Percentiles rank a stretch among this genome's conserved stretches.
Conservation (phyloP, 2,329 filamentous ascomycete species). For the Xylaria sp. region DNA sequence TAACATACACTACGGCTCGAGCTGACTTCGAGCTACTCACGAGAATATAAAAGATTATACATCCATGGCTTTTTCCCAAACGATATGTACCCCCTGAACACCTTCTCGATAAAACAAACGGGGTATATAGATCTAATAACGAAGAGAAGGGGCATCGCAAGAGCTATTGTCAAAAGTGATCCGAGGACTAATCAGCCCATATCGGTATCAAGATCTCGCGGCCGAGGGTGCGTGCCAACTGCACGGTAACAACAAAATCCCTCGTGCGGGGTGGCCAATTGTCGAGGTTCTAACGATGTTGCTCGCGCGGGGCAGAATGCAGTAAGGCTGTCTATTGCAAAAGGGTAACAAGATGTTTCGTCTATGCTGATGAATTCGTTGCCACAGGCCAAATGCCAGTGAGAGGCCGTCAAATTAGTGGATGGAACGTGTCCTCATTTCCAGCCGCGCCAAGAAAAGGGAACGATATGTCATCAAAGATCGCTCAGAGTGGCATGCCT, state of each 20-base stretch:
- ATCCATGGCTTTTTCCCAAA: constrained; percentile 41
- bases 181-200: constrained; percentile 1
- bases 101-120: constrained; percentile 38
- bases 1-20: constrained; percentile 24
- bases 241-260: constrained; percentile 23
- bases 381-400: constrained; percentile 9
- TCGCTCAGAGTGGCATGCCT: constrained; percentile 10
- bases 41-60: constrained; percentile 37
- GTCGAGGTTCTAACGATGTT: constrained; percentile 38
- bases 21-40: constrained; percentile 16
- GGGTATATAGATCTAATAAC: constrained; percentile 50
- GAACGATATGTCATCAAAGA: constrained; percentile 16
- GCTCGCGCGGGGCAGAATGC: constrained; percentile 41
- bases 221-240: background rate
- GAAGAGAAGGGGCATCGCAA: constrained; percentile 45
- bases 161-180: constrained; percentile 15
- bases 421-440: background rate
- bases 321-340: constrained; percentile 45
- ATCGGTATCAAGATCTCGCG: constrained; percentile 31
- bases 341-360: constrained; percentile 40
- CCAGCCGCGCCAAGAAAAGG: background rate
- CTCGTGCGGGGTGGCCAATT: constrained; percentile 32
- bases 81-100: constrained; percentile 40
- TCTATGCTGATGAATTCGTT: constrained; percentile 39
- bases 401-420: background rate